phyloP scores from a whole-genome alignment of 179 eudicot genomes.

The Carnegiea gigantea region DNA sequence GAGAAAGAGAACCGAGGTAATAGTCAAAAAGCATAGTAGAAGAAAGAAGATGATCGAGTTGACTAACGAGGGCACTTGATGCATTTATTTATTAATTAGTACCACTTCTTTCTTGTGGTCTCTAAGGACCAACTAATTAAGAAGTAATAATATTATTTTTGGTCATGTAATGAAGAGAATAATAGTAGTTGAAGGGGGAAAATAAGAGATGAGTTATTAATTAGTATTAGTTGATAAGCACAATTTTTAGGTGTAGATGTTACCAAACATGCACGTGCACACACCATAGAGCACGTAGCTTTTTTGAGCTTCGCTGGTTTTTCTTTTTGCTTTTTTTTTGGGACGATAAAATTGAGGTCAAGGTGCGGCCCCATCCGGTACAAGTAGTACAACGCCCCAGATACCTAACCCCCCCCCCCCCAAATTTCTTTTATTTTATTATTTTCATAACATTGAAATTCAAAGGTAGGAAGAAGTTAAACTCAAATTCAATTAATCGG shows the following conservation, averaged over 20 bases:
- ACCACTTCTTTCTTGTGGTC: too few species aligned
- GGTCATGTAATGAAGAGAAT: background rate
- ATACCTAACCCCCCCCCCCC: constrained; percentile 8
- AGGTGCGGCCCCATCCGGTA: constrained; percentile 13
- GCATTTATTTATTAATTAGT: too few species aligned
- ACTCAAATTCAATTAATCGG: too few species aligned
- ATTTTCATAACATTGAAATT: too few species aligned
- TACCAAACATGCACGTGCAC: constrained; percentile 30
- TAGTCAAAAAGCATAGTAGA: background rate
- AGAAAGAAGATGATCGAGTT: background rate
- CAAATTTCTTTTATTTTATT: background rate
- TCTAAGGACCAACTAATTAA: too few species aligned
- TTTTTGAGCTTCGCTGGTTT: background rate
- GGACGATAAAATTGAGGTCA: background rate
- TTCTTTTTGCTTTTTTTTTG: too few species aligned
- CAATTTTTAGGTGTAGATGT: constrained; percentile 8
- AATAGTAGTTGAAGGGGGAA: background rate
- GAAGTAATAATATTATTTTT: background rate
- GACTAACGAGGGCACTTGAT: constrained; percentile 1
- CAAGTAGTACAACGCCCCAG: background rate
- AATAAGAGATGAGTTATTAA: too few species aligned
- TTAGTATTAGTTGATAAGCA: too few species aligned
- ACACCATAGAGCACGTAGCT: background rate
- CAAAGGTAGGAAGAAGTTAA: too few species aligned
- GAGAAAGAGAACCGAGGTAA: background rate